Percentiles rank a stretch among this genome's conserved stretches.
These are phyloP conservation scores for Colletotrichum horii DNA, from an alignment of 2,329 filamentous ascomycete species.

Conservation along the genomic window DNA sequence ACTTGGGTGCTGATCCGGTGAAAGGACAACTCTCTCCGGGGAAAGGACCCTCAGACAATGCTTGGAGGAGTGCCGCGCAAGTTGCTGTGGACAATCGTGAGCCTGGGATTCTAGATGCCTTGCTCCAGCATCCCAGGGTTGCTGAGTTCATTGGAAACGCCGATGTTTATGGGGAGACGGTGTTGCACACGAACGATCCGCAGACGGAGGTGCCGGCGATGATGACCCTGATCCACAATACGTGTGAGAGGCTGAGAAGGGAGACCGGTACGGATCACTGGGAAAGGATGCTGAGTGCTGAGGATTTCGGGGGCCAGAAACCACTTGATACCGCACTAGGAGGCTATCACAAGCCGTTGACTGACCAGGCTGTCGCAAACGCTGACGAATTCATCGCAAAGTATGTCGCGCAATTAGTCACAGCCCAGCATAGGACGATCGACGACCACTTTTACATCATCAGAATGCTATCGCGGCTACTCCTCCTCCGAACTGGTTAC, in stretches of 20 bases:
- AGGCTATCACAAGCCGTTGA: neutral
- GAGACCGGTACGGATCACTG: conserved; percentile 25
- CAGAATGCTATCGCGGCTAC: neutral
- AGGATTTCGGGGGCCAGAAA: neutral
- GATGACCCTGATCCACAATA: conserved; percentile 2
- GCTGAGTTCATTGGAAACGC: conserved; percentile 17
- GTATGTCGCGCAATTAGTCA: neutral
- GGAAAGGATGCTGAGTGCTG: conserved; percentile 10
- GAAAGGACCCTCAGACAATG: neutral
- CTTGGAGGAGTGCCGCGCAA: conserved; percentile 24
- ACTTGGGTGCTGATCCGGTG: conserved; percentile 25
- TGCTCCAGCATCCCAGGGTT: conserved; percentile 22
- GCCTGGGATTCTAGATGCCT: conserved; percentile 9
- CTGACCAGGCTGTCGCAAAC: neutral
- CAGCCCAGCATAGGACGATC: neutral
- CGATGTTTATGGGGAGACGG: conserved; percentile 21
- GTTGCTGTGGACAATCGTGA: neutral
- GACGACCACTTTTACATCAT: neutral
- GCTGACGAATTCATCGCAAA: neutral
- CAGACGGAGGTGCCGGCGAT: neutral
- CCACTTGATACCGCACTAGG: conserved; percentile 15
- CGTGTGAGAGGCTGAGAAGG: conserved; percentile 12
- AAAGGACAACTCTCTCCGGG: conserved; percentile 13
- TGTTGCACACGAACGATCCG: neutral
- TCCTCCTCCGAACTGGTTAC: neutral